Evolutionary conservation across 345 rosid genomes (phyloP).

Genomic region (Salix exigua): DNA sequence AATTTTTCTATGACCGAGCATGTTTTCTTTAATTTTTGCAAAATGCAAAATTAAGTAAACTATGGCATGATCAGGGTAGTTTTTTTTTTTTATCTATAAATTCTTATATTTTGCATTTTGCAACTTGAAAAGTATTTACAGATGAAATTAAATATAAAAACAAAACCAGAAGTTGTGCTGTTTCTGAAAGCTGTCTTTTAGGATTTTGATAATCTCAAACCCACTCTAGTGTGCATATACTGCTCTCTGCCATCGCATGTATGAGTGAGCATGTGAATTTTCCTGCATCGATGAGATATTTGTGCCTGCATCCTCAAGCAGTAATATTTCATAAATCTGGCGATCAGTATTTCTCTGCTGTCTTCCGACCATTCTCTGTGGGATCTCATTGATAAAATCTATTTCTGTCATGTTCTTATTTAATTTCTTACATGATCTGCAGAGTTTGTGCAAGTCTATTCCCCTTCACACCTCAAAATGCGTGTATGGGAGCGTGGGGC

Average conservation of each 20-base stretch:
- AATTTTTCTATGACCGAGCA: background rate
- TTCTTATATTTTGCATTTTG: too few species aligned
- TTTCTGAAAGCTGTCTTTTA: background rate
- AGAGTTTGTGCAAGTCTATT: conserved; percentile 89
- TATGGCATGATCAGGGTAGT: background rate
- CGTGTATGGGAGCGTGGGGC: conserved; percentile 99
- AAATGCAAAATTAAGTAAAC: background rate
- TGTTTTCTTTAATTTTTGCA: background rate
- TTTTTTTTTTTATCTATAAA: too few species aligned
- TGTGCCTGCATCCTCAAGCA: background rate
- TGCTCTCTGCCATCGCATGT: background rate
- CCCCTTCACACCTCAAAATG: conserved; percentile 86
- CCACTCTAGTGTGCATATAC: background rate
- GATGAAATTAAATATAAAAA: background rate
- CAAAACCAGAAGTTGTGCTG: background rate
- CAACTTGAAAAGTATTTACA: too few species aligned
- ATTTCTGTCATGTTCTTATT: background rate
- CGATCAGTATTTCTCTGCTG: background rate
- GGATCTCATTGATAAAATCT: background rate
- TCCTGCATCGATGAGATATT: background rate
- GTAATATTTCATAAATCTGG: background rate
- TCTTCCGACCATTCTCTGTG: background rate
- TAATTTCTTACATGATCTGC: conserved; percentile 22
- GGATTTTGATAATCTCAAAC: background rate
- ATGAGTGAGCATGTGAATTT: background rate